Base-by-base conservation (phyloP, 768 basidiomycete genomes). In the Trametes meyenii region DNA sequence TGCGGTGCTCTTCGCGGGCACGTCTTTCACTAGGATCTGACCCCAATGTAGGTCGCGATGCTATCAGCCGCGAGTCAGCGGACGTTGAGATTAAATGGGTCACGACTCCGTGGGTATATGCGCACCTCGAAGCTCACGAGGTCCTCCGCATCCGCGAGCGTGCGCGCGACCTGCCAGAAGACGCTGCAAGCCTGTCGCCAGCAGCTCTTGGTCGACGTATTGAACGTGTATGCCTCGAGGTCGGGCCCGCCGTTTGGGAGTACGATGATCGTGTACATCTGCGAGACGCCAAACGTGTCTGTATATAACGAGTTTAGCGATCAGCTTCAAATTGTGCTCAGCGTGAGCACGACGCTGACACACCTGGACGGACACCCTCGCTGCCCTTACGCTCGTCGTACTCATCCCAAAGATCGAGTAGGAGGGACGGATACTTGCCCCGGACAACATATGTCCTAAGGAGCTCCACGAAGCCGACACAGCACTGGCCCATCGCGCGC, bases 11-110 rank as follows among this genome's bases (percentile, higher is more conserved):
- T 70, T 54, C 67, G 40, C 55, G 23, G 81, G 74, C 3, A 82
- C 59, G 60, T 81, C 79, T 69, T 87, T 87, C 50, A 98, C 85
- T 8, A 99, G 81, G 51, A 99, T 90, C 73, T 99, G 97, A 21
- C 97, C 97, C 85, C 93, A 94, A 69, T 99, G 97, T n/a, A 99
- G 84, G 73, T 99, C 97, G 35, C 97, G 94, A 75, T 99, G 97
- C 96, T 99, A 13, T 23, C 23, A 7, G 39, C 11, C 33, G 50
- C 16, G 26, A 3, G 26, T 29, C 39, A 13, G 39, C 26, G 3
- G 39, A 21, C 11, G 29, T 33, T 8, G n/a, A n/a, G n/a, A n/a
- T n/a, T n/a, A n/a, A n/a, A n/a, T n/a, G n/a, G n/a, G n/a, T n/a
- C 29, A 8, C 3, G 29, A 33, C 29, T 33, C 29, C 4, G 55